Conservation (phyloP, 176 grass and related monocot species). For the Tillandsia fasciculata region DNA sequence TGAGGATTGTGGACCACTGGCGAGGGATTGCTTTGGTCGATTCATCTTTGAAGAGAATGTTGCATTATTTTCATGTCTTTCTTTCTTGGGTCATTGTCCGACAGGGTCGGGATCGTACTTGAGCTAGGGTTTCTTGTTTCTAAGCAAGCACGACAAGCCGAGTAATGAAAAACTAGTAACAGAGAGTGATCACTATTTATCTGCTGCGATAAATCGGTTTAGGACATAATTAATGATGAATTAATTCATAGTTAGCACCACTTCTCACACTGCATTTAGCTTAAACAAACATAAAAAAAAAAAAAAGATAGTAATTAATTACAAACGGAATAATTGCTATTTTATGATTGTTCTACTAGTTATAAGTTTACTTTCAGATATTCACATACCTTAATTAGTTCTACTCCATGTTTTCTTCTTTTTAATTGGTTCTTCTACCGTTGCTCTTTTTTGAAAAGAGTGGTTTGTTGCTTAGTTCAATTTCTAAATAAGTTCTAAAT, state of each 20-base stretch:
- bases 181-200: neutral
- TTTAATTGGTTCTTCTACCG: too few relatives aligned
- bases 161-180: neutral
- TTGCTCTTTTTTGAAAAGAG: too few relatives aligned
- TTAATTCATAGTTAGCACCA: neutral
- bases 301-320: neutral
- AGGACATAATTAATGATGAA: neutral
- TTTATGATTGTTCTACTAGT: neutral
- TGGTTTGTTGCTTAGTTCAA: too few relatives aligned
- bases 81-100: constrained; percentile 13
- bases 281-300: neutral
- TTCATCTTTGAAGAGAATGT: constrained; percentile 31
- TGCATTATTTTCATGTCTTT: constrained; percentile 21
- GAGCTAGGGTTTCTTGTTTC: constrained; percentile 6
- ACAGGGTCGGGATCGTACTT: constrained; percentile 30
- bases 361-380: too few relatives aligned
- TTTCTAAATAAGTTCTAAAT: too few relatives aligned
- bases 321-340: neutral
- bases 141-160: neutral
- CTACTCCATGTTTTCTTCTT: too few relatives aligned
- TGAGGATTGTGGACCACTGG: constrained; percentile 29
- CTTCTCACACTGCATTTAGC: neutral
- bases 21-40: constrained; percentile 5
- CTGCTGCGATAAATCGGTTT: neutral
- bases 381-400: too few relatives aligned